Base-by-base conservation (phyloP, 2,329 filamentous ascomycete genomes). In the Exophiala viscosa region DNA sequence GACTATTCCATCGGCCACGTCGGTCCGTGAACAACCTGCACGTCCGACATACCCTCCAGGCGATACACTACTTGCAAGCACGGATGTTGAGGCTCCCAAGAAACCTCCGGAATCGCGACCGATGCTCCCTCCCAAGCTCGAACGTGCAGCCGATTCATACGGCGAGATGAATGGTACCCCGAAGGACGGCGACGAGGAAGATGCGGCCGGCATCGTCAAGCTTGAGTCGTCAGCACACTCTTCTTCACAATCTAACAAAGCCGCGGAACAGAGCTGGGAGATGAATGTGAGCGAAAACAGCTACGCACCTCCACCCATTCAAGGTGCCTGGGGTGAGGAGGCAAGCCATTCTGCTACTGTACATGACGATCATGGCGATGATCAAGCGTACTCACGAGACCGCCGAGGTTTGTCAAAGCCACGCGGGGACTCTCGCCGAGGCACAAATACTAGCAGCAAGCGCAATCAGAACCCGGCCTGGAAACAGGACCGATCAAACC, bases 241-340 rank as follows among this genome's bases (percentile, higher is more conserved):
- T 20, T 57, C 54, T 34, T 46, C 41, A 15, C 51, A 57, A 11
- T 53, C 54, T 5, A 53, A 46, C 36, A 54, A 53, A 36, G 46
- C 49, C 6, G 54, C 50, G 8, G 50, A 55, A 9, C 52, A 58
- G 34, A 45, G 44, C 33, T 58, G 52, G 55, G 55, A 58, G 41
- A 50, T 39, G 5, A 49, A 11, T 13, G 42, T 43, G 15, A 33
- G 38, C 20, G 39, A 18, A 33, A 50, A 58, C 39, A 46, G 23
- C 34, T 58, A 58, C 23, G 42, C 38, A 9, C 55, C 55, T n/a
- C 23, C 45, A 9, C 45, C 50, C 8, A 53, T 53, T 32, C 9
- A 45, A 38, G 52, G 9, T 18, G 35, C 48, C 17, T 58, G 55
- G 55, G 52, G 49, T 20, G 52, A 53, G 17, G 52, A 40, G 18